Base-by-base conservation (phyloP, 139 green algal genomes). In the Eudorina sp. region DNA sequence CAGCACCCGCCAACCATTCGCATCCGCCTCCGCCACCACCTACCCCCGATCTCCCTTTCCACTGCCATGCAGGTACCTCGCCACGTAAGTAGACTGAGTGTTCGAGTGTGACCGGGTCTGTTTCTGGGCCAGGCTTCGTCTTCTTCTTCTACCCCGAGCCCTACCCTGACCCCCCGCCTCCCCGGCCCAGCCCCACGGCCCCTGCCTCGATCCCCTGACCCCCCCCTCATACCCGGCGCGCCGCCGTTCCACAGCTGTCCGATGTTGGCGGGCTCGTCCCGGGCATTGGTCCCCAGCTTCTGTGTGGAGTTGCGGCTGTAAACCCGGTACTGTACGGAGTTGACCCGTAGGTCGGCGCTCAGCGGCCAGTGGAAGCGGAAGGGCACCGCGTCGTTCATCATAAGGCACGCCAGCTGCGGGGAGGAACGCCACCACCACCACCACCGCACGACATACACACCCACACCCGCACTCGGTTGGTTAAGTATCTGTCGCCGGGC, bases 291-390 rank as follows among this genome's bases (percentile, higher is more conserved):
- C 34, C 95, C 95, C 86, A 97, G 91, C 80, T 96, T 96, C 31
- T 64, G 70, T 11, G 36, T 4, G 31, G 1, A 1, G n/a, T n/a
- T 51, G n/a, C 87, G 87, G 23, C 23, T 41, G 70, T 88, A 89
- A 27, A 88, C 58, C 18, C 81, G 83, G n/a, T 76, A 79, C 46
- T 83, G 72, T 41, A 90, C 41, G 2, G 45, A 77, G 78, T 97
- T 96, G 6, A 96, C 81, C 1, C 75, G 77, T 41, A 98, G 86
- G 31, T 84, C 45, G 13, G 58, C 64, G 0, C 29, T 3, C 31
- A 84, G 23, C 0, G 96, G 96, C 96, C 96, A 98, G 85, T 97
- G 95, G 51, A 94, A 93, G 74, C 96, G 91, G 75, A 92, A 93
- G 16, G 88, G 79, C 58, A 97, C 92, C 43, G 81, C 18, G 84